phyloP scores from a whole-genome alignment of 2,329 filamentous ascomycete species.

The Neopestalotiopsis clavispora region DNA sequence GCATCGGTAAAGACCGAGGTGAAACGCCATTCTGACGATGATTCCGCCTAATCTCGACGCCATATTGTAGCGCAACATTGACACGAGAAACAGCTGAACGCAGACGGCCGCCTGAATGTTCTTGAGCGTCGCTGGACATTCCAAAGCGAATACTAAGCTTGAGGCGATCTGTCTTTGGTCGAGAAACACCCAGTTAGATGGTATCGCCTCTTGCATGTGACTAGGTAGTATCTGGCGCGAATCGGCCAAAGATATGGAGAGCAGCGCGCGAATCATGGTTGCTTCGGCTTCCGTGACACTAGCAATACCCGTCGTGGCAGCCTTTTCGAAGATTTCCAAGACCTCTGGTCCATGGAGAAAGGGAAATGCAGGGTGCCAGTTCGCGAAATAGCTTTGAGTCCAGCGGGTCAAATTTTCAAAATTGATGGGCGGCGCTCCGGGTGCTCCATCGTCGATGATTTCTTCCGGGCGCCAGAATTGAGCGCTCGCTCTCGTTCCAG shows the following conservation, averaged over 20 bases:
- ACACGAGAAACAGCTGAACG: conserved; percentile 59
- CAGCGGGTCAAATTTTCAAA: conserved; percentile 56
- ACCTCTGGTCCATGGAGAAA: conserved; percentile 60
- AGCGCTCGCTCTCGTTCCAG: conserved; percentile 29
- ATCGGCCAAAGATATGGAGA: conserved; percentile 60
- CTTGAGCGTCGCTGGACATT: conserved; percentile 50
- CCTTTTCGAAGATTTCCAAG: conserved; percentile 49
- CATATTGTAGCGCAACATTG: conserved; percentile 60
- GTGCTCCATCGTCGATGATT: conserved; percentile 21
- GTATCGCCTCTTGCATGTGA: conserved; percentile 36
- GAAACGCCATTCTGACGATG: conserved; percentile 59
- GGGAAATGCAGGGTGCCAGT: conserved; percentile 62
- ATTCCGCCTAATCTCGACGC: conserved; percentile 61
- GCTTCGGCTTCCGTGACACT: conserved; percentile 39
- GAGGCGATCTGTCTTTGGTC: conserved; percentile 55
- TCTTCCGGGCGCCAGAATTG: conserved; percentile 44
- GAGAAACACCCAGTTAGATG: conserved; percentile 49
- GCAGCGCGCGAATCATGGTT: conserved; percentile 51
- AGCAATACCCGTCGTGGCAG: conserved; percentile 37
- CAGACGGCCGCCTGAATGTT: conserved; percentile 56
- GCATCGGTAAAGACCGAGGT: conserved; percentile 62
- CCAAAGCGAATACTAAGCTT: conserved; percentile 51
- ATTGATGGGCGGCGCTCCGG: conserved; percentile 23
- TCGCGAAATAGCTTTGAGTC: conserved; percentile 59
- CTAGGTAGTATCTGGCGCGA: conserved; percentile 44